phyloP scores from a whole-genome alignment of 805 yeast species.

The Soucietia sequanensis region DNA sequence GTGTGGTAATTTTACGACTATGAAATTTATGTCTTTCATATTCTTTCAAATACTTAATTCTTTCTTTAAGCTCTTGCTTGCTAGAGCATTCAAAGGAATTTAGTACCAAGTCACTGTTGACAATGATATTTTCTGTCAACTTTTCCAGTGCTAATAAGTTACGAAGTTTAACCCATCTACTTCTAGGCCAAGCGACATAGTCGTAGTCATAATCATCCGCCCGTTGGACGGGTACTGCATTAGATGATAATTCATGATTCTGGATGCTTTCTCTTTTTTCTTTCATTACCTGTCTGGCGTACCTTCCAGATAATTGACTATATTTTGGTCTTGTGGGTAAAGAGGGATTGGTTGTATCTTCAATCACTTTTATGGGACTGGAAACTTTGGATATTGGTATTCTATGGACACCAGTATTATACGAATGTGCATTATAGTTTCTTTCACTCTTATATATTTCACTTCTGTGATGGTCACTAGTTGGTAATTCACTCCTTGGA shows the following conservation, averaged over 20 bases:
- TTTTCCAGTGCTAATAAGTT: slow-evolving; percentile 25
- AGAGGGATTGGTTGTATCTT: no score
- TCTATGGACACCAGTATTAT: background rate
- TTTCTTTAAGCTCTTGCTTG: slow-evolving; percentile 28
- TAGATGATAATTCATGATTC: background rate
- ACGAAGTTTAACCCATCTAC: slow-evolving; percentile 32
- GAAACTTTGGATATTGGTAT: slow-evolving; percentile 2
- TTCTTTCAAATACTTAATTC: slow-evolving; percentile 26
- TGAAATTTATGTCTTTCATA: no score
- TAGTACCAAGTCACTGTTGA: slow-evolving; percentile 25
- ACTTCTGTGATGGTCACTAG: slow-evolving; percentile 1
- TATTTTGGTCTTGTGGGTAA: slow-evolving; percentile 7
- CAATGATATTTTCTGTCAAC: slow-evolving; percentile 24
- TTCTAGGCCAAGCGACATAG: slow-evolving; percentile 22
- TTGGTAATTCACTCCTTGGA: slow-evolving; percentile 1
- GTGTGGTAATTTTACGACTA: no score
- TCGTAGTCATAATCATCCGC: background rate
- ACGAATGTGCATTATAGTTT: no score
- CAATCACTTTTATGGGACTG: background rate
- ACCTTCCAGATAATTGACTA: slow-evolving; percentile 16
- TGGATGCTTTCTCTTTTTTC: slow-evolving; percentile 5
- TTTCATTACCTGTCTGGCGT: slow-evolving; percentile 15
- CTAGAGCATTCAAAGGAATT: slow-evolving; percentile 23
- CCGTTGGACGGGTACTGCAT: background rate
- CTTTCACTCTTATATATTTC: background rate